Base-by-base conservation (phyloP, 306 rosid species). In the Oemleria cerasiformis region DNA sequence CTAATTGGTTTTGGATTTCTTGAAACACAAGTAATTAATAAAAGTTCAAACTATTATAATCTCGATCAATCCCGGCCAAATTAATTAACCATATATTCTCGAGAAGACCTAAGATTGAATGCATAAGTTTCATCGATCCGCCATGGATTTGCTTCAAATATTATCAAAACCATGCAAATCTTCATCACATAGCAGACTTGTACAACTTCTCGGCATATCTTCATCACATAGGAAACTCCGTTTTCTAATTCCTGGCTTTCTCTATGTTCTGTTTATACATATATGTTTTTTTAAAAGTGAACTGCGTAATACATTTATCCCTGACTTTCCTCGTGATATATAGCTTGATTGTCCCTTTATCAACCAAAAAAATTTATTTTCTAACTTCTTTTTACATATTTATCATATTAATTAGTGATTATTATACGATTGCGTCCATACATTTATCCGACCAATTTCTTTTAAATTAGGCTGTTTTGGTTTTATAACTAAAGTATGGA, bases 81-180 rank as follows among this genome's bases (percentile, higher is more conserved):
- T 2, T 30, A 30, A 30, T 2, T 30, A 55, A 41, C 41, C 42
- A 7, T 13, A 14, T 23, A 57, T 14, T 58, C 49, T 43, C 75
- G 75, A 44, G 57, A 71, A 17, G 25, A 41, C 67, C 75, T 23
- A 71, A 58, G 67, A 43, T 4, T 41, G 36, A 55, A 42, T 3
- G 44, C 57, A 44, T 71, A 23, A 39, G 39, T 71, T 20, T 44
- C 47, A 71, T 71, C 75, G 65, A 44, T 57, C 58, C 54, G 17
- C 30, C 45, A 19, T 10, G 49, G 36, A 68, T 53, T 53, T 19
- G 16, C 41, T 17, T 68, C 48, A 38, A 68, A 70, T 57, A 43
- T 8, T 30, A 30, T 30, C 3, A 10, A 16, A n/a, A 56, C 61
- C 30, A 17, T 30, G 21, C 19, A 58, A 58, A 20, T 21, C 3